Evolutionary conservation across 2,329 filamentous ascomycete species (phyloP).

Genomic region (Diaporthe batatas): DNA sequence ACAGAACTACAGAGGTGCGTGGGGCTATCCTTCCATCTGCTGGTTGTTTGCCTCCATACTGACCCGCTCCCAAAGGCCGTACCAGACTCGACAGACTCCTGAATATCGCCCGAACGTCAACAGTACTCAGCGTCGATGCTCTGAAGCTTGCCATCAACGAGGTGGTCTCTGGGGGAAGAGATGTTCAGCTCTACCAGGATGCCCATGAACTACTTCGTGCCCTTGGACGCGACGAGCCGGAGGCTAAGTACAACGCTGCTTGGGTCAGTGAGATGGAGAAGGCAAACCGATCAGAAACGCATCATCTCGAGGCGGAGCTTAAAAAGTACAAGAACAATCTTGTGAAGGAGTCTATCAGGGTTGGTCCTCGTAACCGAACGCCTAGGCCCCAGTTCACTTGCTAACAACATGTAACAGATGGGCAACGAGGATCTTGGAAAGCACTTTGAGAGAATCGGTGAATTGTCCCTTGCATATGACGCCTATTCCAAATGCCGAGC

Average conservation of each 20-base stretch:
- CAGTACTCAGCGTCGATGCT: conserved; percentile 82
- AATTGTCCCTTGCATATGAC: conserved; percentile 79
- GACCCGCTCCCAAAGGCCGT: conserved; percentile 68
- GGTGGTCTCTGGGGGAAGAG: conserved; percentile 77
- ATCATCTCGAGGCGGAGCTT: conserved; percentile 85
- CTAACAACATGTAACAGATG: conserved; percentile 70
- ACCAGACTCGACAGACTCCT: conserved; percentile 85
- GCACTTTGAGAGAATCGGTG: conserved; percentile 84
- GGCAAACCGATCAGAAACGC: conserved; percentile 76
- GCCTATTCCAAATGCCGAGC: conserved; percentile 90
- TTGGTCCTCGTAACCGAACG: conserved; percentile 57
- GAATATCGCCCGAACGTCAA: conserved; percentile 83
- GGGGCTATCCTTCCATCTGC: conserved; percentile 10
- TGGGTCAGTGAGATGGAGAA: conserved; percentile 81
- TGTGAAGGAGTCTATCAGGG: conserved; percentile 95
- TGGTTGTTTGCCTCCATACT: conserved; percentile 2
- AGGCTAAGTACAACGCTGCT: conserved; percentile 74
- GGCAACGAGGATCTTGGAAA: conserved; percentile 92
- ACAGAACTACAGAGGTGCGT: conserved; percentile 84
- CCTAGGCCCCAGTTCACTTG: no score
- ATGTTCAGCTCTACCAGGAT: conserved; percentile 78
- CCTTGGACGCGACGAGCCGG: conserved; percentile 75
- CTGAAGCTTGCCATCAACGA: conserved; percentile 82
- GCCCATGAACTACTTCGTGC: conserved; percentile 75
- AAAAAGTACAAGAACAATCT: conserved; percentile 97